Evolutionary conservation across 768 basidiomycete species (phyloP).

Genomic region (Rhizopogon vinicolor): DNA sequence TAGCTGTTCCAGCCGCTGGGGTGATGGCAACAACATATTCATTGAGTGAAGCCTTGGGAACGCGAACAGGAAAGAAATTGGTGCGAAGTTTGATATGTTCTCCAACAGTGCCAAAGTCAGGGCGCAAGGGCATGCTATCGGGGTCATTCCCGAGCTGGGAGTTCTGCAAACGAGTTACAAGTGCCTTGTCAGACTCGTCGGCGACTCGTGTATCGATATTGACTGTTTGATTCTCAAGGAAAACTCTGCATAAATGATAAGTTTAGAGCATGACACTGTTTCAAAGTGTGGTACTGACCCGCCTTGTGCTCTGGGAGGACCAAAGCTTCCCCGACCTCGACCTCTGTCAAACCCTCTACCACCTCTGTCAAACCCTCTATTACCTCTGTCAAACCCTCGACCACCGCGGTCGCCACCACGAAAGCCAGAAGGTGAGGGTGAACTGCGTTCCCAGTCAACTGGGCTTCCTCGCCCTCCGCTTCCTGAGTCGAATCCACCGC

Average conservation of each 20-base stretch:
- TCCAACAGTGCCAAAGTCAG: slow-evolving; percentile 42
- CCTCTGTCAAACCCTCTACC: slow-evolving; percentile 25
- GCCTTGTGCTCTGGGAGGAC: slow-evolving; percentile 30
- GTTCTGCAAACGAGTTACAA: slow-evolving; percentile 32
- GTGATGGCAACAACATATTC: slow-evolving; percentile 45
- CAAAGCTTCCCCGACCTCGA: slow-evolving; percentile 22
- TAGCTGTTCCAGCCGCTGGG: slow-evolving; percentile 27
- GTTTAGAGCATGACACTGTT: slow-evolving; percentile 1
- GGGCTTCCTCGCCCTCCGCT: slow-evolving; percentile 15
- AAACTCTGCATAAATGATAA: slow-evolving; percentile 28
- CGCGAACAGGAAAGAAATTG: slow-evolving; percentile 47
- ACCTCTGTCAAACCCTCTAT: slow-evolving; percentile 17
- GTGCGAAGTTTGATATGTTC: slow-evolving; percentile 42
- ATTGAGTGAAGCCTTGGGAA: slow-evolving; percentile 42
- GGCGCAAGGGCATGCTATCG: slow-evolving; percentile 40
- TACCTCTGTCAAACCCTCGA: slow-evolving; percentile 26
- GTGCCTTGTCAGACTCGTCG: slow-evolving; percentile 37
- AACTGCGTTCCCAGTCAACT: no score
- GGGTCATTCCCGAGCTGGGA: slow-evolving; percentile 16
- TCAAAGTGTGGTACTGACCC: slow-evolving; percentile 29
- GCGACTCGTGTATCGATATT: slow-evolving; percentile 51
- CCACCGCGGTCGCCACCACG: slow-evolving; percentile 28
- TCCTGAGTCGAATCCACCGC: slow-evolving; percentile 27
- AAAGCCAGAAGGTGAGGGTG: neutral
- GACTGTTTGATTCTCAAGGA: slow-evolving; percentile 33